Percentiles rank a stretch among this genome's conserved stretches.
phyloP scores from a whole-genome alignment of 2,329 filamentous ascomycete species.

The Tolypocladium sp. region DNA sequence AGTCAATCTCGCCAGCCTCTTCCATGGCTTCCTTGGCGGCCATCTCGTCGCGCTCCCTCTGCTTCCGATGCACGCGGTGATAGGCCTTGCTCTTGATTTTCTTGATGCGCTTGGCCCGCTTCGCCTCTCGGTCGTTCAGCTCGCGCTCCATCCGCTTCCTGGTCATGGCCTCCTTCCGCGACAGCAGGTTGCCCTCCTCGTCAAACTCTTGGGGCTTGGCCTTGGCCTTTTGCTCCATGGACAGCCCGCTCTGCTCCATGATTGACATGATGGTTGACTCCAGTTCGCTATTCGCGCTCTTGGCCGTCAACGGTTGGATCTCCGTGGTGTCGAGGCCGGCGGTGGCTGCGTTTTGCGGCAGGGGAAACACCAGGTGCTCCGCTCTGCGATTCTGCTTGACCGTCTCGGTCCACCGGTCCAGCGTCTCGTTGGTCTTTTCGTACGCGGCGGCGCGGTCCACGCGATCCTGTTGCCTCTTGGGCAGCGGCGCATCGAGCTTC shows the following conservation, averaged over 20 bases:
- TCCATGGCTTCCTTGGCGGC: conserved; percentile 42
- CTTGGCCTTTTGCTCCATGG: conserved; percentile 34
- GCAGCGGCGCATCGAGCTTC: conserved; percentile 75
- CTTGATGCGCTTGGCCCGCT: conserved; percentile 84
- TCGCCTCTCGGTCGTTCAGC: conserved; percentile 78
- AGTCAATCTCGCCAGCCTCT: conserved; percentile 51
- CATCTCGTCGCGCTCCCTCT: conserved; percentile 44
- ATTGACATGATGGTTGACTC: conserved; percentile 82
- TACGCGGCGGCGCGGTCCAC: conserved; percentile 77
- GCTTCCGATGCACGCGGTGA: conserved; percentile 81
- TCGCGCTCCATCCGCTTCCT: conserved; percentile 76
- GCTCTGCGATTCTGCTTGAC: conserved; percentile 89
- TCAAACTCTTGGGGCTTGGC: conserved; percentile 53
- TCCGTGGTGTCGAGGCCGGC: conserved; percentile 52
- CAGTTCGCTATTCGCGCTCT: conserved; percentile 65
- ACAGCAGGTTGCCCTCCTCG: conserved; percentile 63
- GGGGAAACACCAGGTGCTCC: conserved; percentile 82
- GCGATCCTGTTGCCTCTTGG: conserved; percentile 78
- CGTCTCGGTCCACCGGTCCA: conserved; percentile 88
- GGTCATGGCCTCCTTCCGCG: conserved; percentile 59
- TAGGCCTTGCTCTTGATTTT: conserved; percentile 99
- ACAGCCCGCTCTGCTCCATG: conserved; percentile 78
- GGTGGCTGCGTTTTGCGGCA: conserved; percentile 60
- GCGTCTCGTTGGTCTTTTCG: conserved; percentile 82
- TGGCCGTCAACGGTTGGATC: conserved; percentile 53